Conservation (phyloP, 2,329 filamentous ascomycete genomes). For the Aspergillus candidus region DNA sequence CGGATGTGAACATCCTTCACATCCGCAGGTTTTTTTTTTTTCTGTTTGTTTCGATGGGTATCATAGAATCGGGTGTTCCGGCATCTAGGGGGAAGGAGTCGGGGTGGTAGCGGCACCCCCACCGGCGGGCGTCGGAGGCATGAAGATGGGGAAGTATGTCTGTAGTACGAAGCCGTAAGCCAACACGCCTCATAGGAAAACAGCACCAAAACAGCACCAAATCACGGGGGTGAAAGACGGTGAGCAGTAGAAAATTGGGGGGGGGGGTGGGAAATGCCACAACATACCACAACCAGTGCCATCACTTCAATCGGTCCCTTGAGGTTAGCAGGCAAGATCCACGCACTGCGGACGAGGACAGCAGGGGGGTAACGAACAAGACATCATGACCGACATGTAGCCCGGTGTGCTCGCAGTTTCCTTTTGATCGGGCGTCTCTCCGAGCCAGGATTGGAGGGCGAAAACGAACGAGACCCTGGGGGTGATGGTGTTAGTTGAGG, state of each 20-base stretch:
- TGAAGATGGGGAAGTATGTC: constrained; percentile 61
- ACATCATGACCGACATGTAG: constrained; percentile 73
- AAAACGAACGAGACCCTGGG: constrained; percentile 44
- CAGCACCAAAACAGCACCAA: not conserved
- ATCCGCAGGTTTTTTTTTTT: too few relatives aligned
- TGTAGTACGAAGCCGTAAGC: constrained; percentile 18
- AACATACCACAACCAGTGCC: constrained; percentile 49
- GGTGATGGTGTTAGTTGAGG: constrained; percentile 12
- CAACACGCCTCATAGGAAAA: not conserved
- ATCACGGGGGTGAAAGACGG: constrained; percentile 6
- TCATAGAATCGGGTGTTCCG: constrained; percentile 1
- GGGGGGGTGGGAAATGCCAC: too few relatives aligned
- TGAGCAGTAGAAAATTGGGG: not conserved
- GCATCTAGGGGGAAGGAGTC: constrained; percentile 21
- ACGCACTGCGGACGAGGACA: not conserved
- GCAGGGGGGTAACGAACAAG: constrained; percentile 49
- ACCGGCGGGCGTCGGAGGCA: constrained; percentile 47
- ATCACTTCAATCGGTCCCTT: constrained; percentile 45
- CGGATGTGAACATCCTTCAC: too few relatives aligned
- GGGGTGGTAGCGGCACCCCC: constrained; percentile 41
- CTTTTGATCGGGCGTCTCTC: constrained; percentile 44
- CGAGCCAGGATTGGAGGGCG: constrained; percentile 44
- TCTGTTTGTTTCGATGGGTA: not conserved
- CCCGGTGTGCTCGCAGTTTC: constrained; percentile 63
- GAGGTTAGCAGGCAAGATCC: constrained; percentile 11